These are phyloP conservation scores for Plasmodium sp. DNA, from an alignment of 169 alveolate genomes.

Conservation along the genomic window DNA sequence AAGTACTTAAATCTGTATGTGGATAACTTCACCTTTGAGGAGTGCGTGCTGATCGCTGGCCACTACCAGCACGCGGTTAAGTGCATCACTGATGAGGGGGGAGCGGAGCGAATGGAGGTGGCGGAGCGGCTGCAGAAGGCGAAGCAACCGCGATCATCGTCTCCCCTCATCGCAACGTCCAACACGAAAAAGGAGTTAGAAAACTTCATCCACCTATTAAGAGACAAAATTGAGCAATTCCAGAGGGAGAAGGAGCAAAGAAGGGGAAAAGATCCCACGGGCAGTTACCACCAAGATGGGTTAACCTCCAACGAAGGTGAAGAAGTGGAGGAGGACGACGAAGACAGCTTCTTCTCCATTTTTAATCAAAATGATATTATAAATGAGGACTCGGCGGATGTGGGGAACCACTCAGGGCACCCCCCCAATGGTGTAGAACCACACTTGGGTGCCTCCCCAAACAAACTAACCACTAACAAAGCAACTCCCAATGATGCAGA, in stretches of 20 bases:
- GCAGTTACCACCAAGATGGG: neutral
- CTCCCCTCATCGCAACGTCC: neutral
- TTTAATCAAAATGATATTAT: conserved; percentile 46
- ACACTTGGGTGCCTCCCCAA: neutral
- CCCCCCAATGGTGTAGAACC: neutral
- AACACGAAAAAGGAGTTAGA: conserved; percentile 47
- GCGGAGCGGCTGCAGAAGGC: neutral
- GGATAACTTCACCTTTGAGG: conserved; percentile 13
- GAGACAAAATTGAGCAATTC: conserved; percentile 1
- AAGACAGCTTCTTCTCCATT: conserved; percentile 53
- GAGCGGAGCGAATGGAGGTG: neutral
- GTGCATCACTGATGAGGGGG: conserved; percentile 1
- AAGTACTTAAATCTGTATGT: conserved; percentile 45
- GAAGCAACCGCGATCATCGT: neutral
- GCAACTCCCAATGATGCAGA: neutral
- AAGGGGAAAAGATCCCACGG: neutral
- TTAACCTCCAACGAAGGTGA: neutral
- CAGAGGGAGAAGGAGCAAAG: neutral
- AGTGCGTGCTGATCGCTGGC: conserved; percentile 28
- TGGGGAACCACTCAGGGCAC: neutral
- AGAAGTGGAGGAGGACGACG: conserved; percentile 15
- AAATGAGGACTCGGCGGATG: conserved; percentile 1
- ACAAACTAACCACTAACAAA: neutral
- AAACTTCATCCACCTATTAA: neutral
- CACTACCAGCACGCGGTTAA: conserved; percentile 39